Evolutionary conservation across 2,329 filamentous ascomycete genomes (phyloP).

Genomic region (Diaporthe sp.): DNA sequence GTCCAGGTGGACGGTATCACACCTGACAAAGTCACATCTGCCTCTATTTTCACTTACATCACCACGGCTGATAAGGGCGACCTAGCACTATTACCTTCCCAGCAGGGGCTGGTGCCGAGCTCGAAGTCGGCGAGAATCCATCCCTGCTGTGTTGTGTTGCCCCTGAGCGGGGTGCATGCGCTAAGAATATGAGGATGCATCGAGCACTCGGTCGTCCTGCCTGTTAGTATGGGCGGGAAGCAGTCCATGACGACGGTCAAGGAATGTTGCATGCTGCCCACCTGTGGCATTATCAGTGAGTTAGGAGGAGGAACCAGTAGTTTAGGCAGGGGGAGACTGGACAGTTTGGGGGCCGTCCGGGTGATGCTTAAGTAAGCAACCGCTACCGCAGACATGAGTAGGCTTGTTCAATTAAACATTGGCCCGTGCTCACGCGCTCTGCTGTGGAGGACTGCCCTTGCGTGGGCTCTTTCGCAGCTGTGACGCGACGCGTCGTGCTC

Average conservation of each 20-base stretch:
- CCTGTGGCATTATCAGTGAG: no score
- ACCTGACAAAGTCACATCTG: neutral
- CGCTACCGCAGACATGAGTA: neutral
- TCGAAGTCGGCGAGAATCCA: neutral
- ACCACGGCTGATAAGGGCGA: neutral
- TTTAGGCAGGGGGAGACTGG: neutral
- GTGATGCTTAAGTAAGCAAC: neutral
- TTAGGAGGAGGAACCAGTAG: neutral
- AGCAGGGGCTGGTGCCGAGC: neutral
- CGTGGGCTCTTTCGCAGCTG: neutral
- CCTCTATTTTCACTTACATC: constrained; percentile 13
- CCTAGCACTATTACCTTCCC: neutral
- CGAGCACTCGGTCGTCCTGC: neutral
- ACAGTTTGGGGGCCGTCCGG: neutral
- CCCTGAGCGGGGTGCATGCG: constrained; percentile 24
- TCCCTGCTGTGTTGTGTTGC: neutral
- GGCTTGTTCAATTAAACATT: constrained; percentile 7
- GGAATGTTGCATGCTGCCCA: neutral
- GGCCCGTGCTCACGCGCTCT: constrained; percentile 13
- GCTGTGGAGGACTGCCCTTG: neutral
- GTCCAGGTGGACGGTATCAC: neutral
- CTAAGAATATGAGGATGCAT: constrained; percentile 1
- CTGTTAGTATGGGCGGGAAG: neutral
- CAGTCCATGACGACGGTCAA: constrained; percentile 9
- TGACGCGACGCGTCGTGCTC: constrained; percentile 32